These are phyloP conservation scores for Raddia distichophylla DNA, from an alignment of 176 grass and related monocot genomes.

Conservation along the genomic window DNA sequence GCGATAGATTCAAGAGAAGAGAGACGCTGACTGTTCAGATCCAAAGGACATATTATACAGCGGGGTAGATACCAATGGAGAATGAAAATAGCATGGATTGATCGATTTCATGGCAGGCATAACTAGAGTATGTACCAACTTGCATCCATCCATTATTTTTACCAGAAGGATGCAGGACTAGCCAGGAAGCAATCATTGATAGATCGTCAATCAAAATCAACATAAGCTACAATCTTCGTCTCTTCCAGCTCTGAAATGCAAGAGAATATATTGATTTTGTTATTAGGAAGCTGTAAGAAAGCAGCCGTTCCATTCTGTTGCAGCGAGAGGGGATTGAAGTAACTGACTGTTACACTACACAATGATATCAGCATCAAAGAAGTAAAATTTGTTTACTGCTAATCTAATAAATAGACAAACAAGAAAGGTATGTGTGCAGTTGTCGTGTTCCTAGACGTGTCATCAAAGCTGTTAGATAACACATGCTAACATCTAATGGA, in stretches of 20 bases:
- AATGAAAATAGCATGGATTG: constrained; percentile 18
- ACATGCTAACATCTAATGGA: not conserved
- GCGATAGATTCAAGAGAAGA: constrained; percentile 48
- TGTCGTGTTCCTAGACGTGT: constrained; percentile 17
- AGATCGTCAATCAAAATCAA: constrained; percentile 6
- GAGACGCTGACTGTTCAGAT: constrained; percentile 46
- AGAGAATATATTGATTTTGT: constrained; percentile 17
- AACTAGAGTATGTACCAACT: constrained; percentile 35
- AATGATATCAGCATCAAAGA: not conserved
- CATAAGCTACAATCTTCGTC: constrained; percentile 20
- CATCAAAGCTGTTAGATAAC: not conserved
- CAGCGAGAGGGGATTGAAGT: constrained; percentile 3
- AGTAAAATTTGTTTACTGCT: not conserved
- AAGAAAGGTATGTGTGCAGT: not conserved
- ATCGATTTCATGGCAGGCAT: constrained; percentile 36
- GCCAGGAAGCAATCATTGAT: constrained; percentile 36
- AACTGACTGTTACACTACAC: not conserved
- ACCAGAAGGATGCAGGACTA: constrained; percentile 4
- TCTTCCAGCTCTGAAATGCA: constrained; percentile 44
- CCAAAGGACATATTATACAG: constrained; percentile 53
- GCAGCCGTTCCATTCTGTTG: not conserved
- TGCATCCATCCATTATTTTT: constrained; percentile 24
- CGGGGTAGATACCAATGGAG: constrained; percentile 42
- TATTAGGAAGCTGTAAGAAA: not conserved
- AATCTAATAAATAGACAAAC: not conserved